Evolutionary conservation across 2,329 filamentous ascomycete species (phyloP).

Genomic region (Chrysoporthe austroafricana): DNA sequence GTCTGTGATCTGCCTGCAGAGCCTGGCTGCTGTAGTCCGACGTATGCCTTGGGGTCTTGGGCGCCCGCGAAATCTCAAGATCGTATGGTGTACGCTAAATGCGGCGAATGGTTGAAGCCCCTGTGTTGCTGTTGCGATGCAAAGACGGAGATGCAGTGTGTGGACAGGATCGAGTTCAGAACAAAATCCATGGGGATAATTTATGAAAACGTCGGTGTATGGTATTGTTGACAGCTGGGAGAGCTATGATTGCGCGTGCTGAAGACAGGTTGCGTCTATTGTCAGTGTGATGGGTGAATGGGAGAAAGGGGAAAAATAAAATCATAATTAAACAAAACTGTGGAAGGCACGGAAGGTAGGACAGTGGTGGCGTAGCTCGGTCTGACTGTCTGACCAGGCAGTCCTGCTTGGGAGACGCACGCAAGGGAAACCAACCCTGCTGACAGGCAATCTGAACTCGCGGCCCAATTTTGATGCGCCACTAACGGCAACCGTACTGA

Average conservation of each 20-base stretch:
- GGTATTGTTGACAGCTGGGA: slow-evolving; percentile 3
- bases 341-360: slow-evolving; percentile 8
- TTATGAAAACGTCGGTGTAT: slow-evolving; percentile 3
- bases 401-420: neutral
- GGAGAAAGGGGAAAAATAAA: neutral
- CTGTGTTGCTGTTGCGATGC: slow-evolving; percentile 25
- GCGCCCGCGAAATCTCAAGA: slow-evolving; percentile 6
- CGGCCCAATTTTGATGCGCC: neutral
- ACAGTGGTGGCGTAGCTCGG: neutral
- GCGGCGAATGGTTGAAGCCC: slow-evolving; percentile 22
- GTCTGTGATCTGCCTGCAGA: neutral
- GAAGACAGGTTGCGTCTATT: slow-evolving; percentile 5
- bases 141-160: slow-evolving; percentile 14
- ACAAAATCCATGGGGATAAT: slow-evolving; percentile 35
- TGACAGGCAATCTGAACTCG: neutral
- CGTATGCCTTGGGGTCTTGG: neutral
- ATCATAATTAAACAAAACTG: neutral
- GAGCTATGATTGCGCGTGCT: slow-evolving; percentile 10
- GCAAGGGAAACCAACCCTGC: slow-evolving; percentile 2
- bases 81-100: slow-evolving; percentile 16
- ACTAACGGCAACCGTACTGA: neutral
- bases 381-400: neutral
- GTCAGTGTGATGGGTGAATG: slow-evolving; percentile 10
- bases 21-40: neutral
- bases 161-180: slow-evolving; percentile 24